Base-by-base conservation (phyloP, 768 basidiomycete genomes). In the Sporobolomyces phaffii region DNA sequence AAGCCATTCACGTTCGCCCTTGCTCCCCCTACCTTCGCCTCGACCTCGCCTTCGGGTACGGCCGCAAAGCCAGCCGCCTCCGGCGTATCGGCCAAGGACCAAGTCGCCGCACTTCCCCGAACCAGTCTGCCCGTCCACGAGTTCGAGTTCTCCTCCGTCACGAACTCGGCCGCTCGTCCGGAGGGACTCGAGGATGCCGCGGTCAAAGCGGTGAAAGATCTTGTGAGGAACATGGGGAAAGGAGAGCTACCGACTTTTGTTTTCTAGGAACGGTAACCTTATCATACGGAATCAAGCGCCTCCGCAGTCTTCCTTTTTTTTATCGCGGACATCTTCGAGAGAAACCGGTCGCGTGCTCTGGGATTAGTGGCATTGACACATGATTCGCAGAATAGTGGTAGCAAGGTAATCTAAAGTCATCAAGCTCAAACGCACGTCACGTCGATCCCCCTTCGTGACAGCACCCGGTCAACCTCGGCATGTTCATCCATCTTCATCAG, bases 201-300 rank as follows among this genome's bases (percentile, higher is more conserved):
- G 28, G 7, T 18, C 20, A 43, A 51, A 44, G 60, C 66, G 38
- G 56, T 68, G 20, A 50, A 62, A 54, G 50, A 43, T 9, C 2
- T 68, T 2, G 66, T 53, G 13, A 26, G 29, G 41, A 54, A 22
- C 10, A 62, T 62, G 54, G 26, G 56, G 6, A 36, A 51, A 44
- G 49, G 56, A 18, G 66, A 68, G 44, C 26, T 68, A 48, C 56
- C 60, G 20, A 40, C 18, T 10, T 68, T 62, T 36, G 43, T 56
- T 24, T 68, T 68, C 56, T 68, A 45, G 9, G 44, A 45, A 45
- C 8, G 9, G 22, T 20, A 7, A 7, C 20, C 18, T 45, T 45
- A 20, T 7, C 44, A 24, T 18, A 7, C 44, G n/a, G 22, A n/a
- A n/a, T n/a, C n/a, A n/a, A n/a, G n/a, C n/a, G n/a, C n/a, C n/a